Conservation (phyloP, 768 basidiomycete species). For the Gautieria morchelliformis region DNA sequence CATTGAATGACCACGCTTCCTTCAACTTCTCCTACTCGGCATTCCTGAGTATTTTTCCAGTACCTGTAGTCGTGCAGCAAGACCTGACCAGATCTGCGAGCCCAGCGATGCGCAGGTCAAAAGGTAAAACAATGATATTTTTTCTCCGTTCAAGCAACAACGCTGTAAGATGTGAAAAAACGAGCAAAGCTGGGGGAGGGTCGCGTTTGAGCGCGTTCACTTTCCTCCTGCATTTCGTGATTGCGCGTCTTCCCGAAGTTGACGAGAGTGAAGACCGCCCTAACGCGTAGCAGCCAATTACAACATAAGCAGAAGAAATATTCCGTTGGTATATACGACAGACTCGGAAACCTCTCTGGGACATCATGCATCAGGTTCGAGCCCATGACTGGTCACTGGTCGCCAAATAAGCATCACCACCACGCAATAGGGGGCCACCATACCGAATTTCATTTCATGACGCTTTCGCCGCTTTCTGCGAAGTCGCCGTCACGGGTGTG, state of each 20-base stretch:
- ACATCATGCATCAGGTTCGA: too few relatives aligned
- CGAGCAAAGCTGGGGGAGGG: slow-evolving; percentile 71
- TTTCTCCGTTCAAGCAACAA: slow-evolving; percentile 58
- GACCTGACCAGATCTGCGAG: slow-evolving; percentile 74
- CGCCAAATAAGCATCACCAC: too few relatives aligned
- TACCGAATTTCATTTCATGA: background rate
- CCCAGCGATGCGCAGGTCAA: slow-evolving; percentile 75
- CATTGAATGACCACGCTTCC: slow-evolving; percentile 76
- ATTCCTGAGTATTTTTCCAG: slow-evolving; percentile 59
- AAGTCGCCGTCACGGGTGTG: background rate
- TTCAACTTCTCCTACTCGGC: slow-evolving; percentile 65
- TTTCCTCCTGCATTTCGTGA: slow-evolving; percentile 59
- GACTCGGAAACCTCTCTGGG: too few relatives aligned
- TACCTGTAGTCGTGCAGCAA: slow-evolving; percentile 77
- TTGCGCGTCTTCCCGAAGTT: slow-evolving; percentile 71
- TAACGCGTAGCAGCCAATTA: background rate
- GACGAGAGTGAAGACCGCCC: slow-evolving; percentile 31
- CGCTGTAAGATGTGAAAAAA: slow-evolving; percentile 68
- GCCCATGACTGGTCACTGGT: too few relatives aligned
- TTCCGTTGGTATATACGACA: too few relatives aligned
- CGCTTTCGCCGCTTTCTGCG: background rate
- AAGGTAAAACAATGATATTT: slow-evolving; percentile 71
- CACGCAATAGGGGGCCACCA: too few relatives aligned
- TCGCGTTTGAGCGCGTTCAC: slow-evolving; percentile 51
- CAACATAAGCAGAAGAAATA: background rate